A percentile compares a stretch with the other conserved stretches of the same genome.
Evolutionary conservation across 2,329 filamentous ascomycete genomes (phyloP).

Genomic region (Exophiala phaeomuriformis): DNA sequence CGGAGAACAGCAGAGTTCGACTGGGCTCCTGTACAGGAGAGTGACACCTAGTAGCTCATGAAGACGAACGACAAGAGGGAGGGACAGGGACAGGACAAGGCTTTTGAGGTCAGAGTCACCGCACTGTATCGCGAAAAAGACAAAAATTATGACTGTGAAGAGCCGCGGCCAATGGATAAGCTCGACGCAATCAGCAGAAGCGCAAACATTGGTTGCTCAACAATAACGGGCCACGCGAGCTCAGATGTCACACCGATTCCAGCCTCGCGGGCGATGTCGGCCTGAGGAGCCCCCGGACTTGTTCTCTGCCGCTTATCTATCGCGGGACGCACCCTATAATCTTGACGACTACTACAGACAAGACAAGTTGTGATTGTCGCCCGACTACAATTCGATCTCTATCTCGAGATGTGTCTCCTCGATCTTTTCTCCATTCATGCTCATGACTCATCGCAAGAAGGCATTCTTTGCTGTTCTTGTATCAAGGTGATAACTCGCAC

Average conservation of each 20-base stretch:
- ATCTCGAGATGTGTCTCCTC: too few species aligned
- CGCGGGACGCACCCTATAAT: too few species aligned
- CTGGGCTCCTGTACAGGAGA: not conserved
- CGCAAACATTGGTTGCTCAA: too few species aligned
- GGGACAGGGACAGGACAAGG: not conserved
- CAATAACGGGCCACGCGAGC: not conserved
- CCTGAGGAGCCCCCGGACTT: not conserved
- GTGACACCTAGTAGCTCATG: slow-evolving; percentile 4
- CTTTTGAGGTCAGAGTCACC: slow-evolving; percentile 7
- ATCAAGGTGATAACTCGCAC: too few species aligned
- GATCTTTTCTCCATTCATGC: too few species aligned
- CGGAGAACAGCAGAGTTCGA: slow-evolving; percentile 1
- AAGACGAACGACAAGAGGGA: not conserved
- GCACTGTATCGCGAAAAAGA: slow-evolving; percentile 1
- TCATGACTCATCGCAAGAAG: too few species aligned
- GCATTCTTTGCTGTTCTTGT: too few species aligned
- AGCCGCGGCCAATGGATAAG: slow-evolving; percentile 24
- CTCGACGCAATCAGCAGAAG: slow-evolving; percentile 2
- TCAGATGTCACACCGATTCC: slow-evolving; percentile 4
- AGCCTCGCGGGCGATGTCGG: not conserved
- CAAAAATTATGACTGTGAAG: slow-evolving; percentile 10
- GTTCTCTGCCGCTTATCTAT: not conserved
- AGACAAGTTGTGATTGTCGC: too few species aligned
- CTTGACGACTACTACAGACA: too few species aligned
- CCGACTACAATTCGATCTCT: too few species aligned